A percentile compares a stretch with the other conserved stretches of the same genome.
phyloP scores from a whole-genome alignment of 78 protist species.

The Diacronema lutheri region DNA sequence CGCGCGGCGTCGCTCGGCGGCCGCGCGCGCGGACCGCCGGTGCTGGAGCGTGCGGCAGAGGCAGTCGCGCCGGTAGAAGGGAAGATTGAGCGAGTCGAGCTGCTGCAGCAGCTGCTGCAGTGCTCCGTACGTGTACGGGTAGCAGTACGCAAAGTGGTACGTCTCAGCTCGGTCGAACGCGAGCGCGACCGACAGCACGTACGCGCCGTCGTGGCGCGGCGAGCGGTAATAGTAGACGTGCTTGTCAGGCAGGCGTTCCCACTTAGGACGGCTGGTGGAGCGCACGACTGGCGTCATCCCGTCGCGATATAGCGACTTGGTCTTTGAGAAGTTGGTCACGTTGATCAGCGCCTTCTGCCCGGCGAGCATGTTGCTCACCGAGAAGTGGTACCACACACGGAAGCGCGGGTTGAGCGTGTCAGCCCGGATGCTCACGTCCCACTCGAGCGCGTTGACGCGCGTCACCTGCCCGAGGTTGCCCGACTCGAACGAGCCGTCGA shows the following conservation, averaged over 20 bases:
- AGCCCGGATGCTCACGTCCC: slow-evolving; percentile 41
- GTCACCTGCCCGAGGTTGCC: neutral
- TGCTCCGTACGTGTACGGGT: slow-evolving; percentile 61
- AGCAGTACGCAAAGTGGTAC: slow-evolving; percentile 66
- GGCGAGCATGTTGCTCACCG: slow-evolving; percentile 7
- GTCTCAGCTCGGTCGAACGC: slow-evolving; percentile 29
- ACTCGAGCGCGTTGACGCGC: neutral
- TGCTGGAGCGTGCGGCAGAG: slow-evolving; percentile 35
- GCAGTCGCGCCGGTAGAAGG: slow-evolving; percentile 5
- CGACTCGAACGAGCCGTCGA: neutral
- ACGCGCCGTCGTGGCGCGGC: slow-evolving; percentile 9
- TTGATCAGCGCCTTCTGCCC: slow-evolving; percentile 34
- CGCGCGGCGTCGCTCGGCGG: too few relatives aligned
- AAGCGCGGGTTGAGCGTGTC: slow-evolving; percentile 46
- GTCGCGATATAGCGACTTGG: slow-evolving; percentile 39
- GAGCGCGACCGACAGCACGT: slow-evolving; percentile 48
- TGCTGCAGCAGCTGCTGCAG: slow-evolving; percentile 44
- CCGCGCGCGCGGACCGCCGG: neutral
- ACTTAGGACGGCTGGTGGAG: neutral
- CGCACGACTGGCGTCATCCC: slow-evolving; percentile 64
- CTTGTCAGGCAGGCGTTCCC: slow-evolving; percentile 42
- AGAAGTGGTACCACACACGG: slow-evolving; percentile 61
- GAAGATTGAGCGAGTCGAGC: neutral
- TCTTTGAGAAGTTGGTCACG: slow-evolving; percentile 43
- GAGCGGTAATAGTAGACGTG: slow-evolving; percentile 39